phyloP scores from a whole-genome alignment of 208 protist genomes.

The Leishmania martiniquensis region DNA sequence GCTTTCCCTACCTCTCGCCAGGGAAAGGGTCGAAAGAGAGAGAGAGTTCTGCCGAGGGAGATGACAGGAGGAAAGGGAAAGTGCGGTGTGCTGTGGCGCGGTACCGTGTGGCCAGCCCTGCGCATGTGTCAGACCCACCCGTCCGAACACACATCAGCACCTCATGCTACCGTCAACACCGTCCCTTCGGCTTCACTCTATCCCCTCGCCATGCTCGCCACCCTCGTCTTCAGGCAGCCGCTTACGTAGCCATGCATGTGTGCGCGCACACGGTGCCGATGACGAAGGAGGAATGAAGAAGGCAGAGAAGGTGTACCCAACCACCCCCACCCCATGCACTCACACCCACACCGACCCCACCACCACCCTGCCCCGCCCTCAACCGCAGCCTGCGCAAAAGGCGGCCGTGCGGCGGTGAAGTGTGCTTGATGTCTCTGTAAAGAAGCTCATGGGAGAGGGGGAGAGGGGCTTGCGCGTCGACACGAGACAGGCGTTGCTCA shows the following conservation, averaged over 20 bases:
- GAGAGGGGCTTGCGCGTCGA: too few relatives aligned
- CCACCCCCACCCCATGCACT: neutral
- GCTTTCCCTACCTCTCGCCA: neutral
- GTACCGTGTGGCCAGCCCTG: neutral
- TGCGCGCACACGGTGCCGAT: neutral
- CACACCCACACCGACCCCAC: slow-evolving; percentile 1
- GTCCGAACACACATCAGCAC: neutral
- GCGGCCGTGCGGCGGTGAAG: neutral
- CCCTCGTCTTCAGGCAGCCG: neutral
- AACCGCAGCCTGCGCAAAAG: neutral
- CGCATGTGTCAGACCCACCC: neutral
- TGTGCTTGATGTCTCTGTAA: too few relatives aligned
- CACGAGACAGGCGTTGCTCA: too few relatives aligned
- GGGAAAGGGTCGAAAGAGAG: neutral
- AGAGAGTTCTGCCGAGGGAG: neutral
- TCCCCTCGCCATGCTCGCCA: neutral
- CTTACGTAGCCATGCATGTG: neutral
- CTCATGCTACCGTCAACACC: neutral
- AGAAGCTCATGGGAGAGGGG: neutral
- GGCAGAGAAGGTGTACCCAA: neutral
- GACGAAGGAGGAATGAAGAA: neutral
- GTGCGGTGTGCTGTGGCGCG: neutral
- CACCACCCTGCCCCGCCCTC: too few relatives aligned
- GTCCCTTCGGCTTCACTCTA: neutral
- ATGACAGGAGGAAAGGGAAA: neutral